Evolutionary conservation across 805 yeast genomes (phyloP).

Genomic region (Schwanniomyces pseudopolymorphus): DNA sequence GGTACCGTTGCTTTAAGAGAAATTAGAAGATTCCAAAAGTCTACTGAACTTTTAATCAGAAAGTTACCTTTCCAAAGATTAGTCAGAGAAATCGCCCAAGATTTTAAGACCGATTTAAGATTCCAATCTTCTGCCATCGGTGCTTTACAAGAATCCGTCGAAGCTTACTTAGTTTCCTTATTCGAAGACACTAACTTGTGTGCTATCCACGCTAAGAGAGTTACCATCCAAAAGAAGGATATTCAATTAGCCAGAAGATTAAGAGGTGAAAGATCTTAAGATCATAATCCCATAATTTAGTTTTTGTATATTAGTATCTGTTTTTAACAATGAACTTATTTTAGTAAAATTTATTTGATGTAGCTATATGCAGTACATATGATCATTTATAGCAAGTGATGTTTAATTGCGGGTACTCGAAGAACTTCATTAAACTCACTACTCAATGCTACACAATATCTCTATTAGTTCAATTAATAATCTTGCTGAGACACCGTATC

Average conservation of each 20-base stretch:
- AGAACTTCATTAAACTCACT: too few species aligned
- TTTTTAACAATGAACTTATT: conserved; percentile 1
- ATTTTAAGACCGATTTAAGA: conserved; percentile 48
- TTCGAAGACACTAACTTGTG: conserved; percentile 50
- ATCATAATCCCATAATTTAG: conserved; percentile 2
- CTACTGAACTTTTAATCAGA: conserved; percentile 47
- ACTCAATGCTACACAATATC: not conserved
- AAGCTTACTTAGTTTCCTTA: conserved; percentile 47
- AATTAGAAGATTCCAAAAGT: conserved; percentile 49
- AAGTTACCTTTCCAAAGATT: conserved; percentile 50
- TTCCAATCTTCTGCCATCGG: conserved; percentile 48
- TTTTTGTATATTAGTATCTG: conserved; percentile 9
- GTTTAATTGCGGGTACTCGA: too few species aligned
- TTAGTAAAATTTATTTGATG: not conserved
- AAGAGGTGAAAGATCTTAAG: conserved; percentile 48
- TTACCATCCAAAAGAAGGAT: conserved; percentile 48
- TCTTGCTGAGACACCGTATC: conserved; percentile 16
- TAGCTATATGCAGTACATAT: not conserved
- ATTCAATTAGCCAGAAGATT: conserved; percentile 50
- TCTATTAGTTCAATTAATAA: not conserved
- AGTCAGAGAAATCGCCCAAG: conserved; percentile 49
- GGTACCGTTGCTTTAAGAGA: conserved; percentile 52
- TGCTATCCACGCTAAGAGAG: conserved; percentile 51
- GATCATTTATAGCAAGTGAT: too few species aligned
- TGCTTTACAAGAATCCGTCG: conserved; percentile 49